These are phyloP conservation scores for Lipomyces spencermartinsiae DNA, from an alignment of 805 yeast genomes.

Conservation along the genomic window DNA sequence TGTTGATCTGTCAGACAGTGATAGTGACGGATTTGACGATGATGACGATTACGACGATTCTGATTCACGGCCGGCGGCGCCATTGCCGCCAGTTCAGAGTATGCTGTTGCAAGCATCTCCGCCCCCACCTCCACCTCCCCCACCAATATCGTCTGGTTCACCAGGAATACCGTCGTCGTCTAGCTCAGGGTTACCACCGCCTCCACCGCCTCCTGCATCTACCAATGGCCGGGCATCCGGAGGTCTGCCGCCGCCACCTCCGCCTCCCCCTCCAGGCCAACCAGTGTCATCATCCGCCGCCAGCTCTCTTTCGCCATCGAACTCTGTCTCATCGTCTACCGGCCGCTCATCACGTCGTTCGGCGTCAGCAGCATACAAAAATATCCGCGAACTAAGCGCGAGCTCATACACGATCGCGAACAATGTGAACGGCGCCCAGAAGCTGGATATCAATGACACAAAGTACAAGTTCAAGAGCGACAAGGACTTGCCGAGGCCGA, in stretches of 20 bases:
- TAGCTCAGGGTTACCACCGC: conserved; percentile 14
- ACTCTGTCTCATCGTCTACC: conserved; percentile 18
- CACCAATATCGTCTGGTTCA: conserved; percentile 40
- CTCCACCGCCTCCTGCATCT: conserved; percentile 27
- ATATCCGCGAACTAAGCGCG: conserved; percentile 65
- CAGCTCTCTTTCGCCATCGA: conserved; percentile 19
- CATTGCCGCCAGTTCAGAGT: conserved; percentile 33
- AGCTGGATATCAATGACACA: conserved; percentile 67
- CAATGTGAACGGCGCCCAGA: conserved; percentile 33
- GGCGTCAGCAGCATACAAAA: conserved; percentile 43
- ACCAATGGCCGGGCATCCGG: conserved; percentile 21
- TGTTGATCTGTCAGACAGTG: conserved; percentile 18
- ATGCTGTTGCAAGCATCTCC: conserved; percentile 24
- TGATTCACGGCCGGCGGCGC: conserved; percentile 46
- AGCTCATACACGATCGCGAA: conserved; percentile 64
- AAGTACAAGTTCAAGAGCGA: conserved; percentile 74
- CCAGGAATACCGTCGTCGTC: neutral
- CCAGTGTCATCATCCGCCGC: conserved; percentile 5
- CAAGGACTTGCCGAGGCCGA: conserved; percentile 82
- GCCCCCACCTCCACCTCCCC: conserved; percentile 46
- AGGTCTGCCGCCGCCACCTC: conserved; percentile 41
- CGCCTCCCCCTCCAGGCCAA: conserved; percentile 43
- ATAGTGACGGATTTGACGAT: neutral
- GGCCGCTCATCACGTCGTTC: conserved; percentile 7
- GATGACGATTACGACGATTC: conserved; percentile 36